Evolutionary conservation across 2,329 filamentous ascomycete species (phyloP), one percentile per base, ranked within the genome.

Genomic region (Scedosporium aurantiacum): DNA sequence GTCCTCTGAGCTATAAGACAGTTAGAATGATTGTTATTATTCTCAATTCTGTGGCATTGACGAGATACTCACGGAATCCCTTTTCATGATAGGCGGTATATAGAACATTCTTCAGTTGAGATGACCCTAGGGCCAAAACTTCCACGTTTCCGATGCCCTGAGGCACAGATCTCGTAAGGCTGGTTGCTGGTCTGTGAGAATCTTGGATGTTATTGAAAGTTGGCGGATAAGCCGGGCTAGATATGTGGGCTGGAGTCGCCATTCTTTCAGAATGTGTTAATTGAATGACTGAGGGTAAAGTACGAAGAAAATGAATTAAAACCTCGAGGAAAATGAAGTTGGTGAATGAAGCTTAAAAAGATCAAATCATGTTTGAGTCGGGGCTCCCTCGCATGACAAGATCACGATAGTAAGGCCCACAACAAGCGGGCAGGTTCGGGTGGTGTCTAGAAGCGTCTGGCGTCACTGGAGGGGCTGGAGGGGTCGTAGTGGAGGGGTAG

Each of bases 51-150:
- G 4, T 55, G 10, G 14, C 25, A n/a, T 16, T 5, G 27, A 2
- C 54, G 1, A 7, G 27, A n/a, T 23, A 57, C 54, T 32, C 21
- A 60, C 58, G 47, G 7, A 60, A 32, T 12, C 58, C 58, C 16
- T 60, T 60, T 40, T 60, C 58, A 55, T 60, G 58, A 18, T 60
- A 60, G 21, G 58, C 58, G 2, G 58, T 60, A 25, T 60, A 60
- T 25, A 60, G 32, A 6, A 60, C 18, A 55, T 60, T 50, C 45
- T 60, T 60, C 21, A 60, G 32, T 2, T 60, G 47, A 7, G 58
- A 60, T 5, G 58, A 43, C 16, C 58, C 58, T 2, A 60, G 47
- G 10, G 32, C 58, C 8, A 60, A 23, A 21, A 60, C 23, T 3
- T 60, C 45, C n/a, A 50, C 45, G 40, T 55, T 55, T 21, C 45